phyloP scores from a whole-genome alignment of 1,139 yeast species.

The Yamadazyma buinensis region DNA sequence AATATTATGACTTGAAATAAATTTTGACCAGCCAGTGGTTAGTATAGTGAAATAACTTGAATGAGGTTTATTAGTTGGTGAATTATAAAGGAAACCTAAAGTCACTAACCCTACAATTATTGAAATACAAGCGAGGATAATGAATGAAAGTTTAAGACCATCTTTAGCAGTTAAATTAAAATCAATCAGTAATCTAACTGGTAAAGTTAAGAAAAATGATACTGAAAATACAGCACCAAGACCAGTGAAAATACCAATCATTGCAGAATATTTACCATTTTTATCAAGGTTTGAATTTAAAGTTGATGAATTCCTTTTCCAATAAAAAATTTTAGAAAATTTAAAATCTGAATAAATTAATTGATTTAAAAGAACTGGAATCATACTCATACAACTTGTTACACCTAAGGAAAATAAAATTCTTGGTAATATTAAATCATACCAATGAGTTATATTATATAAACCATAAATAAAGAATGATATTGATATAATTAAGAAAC shows the following conservation, averaged over 20 bases:
- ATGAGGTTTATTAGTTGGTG: slow-evolving; percentile 1
- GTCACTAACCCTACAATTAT: slow-evolving; percentile 35
- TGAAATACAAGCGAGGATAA: slow-evolving; percentile 44
- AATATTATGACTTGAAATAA: slow-evolving; percentile 28
- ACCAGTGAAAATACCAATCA: slow-evolving; percentile 63
- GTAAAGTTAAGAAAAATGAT: slow-evolving; percentile 44
- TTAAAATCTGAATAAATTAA: slow-evolving; percentile 44
- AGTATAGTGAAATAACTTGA: slow-evolving; percentile 31
- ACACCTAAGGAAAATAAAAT: slow-evolving; percentile 58
- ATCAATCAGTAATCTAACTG: slow-evolving; percentile 32
- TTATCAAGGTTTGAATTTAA: slow-evolving; percentile 14
- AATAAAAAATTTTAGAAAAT: slow-evolving; percentile 22
- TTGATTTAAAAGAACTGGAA: slow-evolving; percentile 52
- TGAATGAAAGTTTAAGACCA: slow-evolving; percentile 47
- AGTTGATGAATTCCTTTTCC: slow-evolving; percentile 14
- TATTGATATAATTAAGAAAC: slow-evolving; percentile 46
- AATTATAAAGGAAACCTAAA: slow-evolving; percentile 40
- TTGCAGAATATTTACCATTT: slow-evolving; percentile 56
- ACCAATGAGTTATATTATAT: slow-evolving; percentile 26
- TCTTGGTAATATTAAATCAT: slow-evolving; percentile 48
- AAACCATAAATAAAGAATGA: slow-evolving; percentile 50
- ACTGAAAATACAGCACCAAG: slow-evolving; percentile 66
- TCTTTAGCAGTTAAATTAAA: slow-evolving; percentile 26
- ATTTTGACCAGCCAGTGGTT: slow-evolving; percentile 39
- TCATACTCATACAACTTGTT: slow-evolving; percentile 48